Percentiles rank a stretch among this genome's conserved stretches.
Evolutionary conservation across 2,329 filamentous ascomycete species (phyloP).

Genomic region (Penicillium verrucosum): DNA sequence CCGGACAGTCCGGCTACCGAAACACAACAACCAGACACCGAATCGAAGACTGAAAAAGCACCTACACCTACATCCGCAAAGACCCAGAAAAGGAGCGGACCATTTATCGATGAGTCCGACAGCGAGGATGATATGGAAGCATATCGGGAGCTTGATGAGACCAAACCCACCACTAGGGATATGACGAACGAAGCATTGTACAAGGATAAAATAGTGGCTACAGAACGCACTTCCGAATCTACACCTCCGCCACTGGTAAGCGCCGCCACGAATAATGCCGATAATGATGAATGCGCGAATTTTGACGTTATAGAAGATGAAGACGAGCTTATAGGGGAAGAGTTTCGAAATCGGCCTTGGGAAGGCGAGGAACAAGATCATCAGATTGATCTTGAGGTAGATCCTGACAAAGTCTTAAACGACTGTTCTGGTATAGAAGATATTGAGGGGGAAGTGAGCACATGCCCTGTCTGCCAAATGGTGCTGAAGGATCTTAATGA

Average conservation of each 20-base stretch:
- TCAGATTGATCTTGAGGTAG: slow-evolving; percentile 17
- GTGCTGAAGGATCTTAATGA: slow-evolving; percentile 58
- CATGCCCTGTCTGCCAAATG: slow-evolving; percentile 75
- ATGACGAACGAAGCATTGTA: background rate
- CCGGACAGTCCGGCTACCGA: background rate
- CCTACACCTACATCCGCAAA: background rate
- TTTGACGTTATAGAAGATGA: slow-evolving; percentile 64
- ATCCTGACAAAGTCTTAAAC: slow-evolving; percentile 27
- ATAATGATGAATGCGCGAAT: slow-evolving; percentile 49
- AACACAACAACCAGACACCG: background rate
- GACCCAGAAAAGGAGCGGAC: slow-evolving; percentile 30
- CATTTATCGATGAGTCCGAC: slow-evolving; percentile 50
- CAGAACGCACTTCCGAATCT: slow-evolving; percentile 20
- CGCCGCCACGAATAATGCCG: slow-evolving; percentile 48
- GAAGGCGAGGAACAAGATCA: slow-evolving; percentile 47
- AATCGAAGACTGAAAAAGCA: background rate
- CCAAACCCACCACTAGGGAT: background rate
- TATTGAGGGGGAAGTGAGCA: slow-evolving; percentile 25
- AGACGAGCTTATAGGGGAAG: slow-evolving; percentile 60
- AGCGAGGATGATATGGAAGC: slow-evolving; percentile 49
- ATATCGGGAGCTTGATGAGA: slow-evolving; percentile 24
- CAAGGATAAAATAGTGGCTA: slow-evolving; percentile 9
- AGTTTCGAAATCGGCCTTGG: slow-evolving; percentile 63
- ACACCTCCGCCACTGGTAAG: slow-evolving; percentile 46
- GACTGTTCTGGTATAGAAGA: slow-evolving; percentile 16